Evolutionary conservation across 1,284 basidiomycete genomes (phyloP), one percentile per base, ranked within the genome.

Genomic region (Leccinum angustisporum): DNA sequence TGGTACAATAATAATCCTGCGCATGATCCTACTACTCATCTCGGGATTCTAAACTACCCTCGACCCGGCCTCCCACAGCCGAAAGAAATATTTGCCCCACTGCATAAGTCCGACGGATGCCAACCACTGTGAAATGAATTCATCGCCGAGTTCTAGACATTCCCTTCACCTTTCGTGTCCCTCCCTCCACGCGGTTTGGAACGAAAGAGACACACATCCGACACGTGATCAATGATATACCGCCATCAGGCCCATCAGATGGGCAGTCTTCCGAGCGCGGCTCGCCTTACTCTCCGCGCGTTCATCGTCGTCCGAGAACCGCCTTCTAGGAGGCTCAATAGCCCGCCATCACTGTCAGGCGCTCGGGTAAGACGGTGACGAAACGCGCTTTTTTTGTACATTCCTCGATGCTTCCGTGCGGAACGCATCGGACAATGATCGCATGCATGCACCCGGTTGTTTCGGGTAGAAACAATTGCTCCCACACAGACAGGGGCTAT

Each of bases 31-130:
- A 4, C 33, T 33, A 33, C 33, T 30, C 25, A 18, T 36, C 21
- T 14, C 61, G 60, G 61, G n/a, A 63, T 58, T 63, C 48, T 36
- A 30, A 63, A 14, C 33, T 11, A 43, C 34, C 14, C 13, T 18
- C 25, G n/a, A 16, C n/a, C 34, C n/a, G 58, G 33, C 27, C 30
- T 21, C 58, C 27, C 10, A 27, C 58, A 46, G 33, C 8, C 33
- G 10, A 43, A 18, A 43, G n/a, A 18, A 18, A 18, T 6, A 13
- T 33, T 57, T 10, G 31, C n/a, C 8, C 27, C 7, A 14, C 34
- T 60, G 27, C 10, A 11, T 33, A 34, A 27, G 31, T 46, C 30
- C 36, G n/a, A 31, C 4, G 27, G 25, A 21, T 33, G 30, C 51
- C 25, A 33, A 31, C 31, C 18, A 8, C 33, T n/a, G n/a, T n/a